A percentile compares a stretch with the other conserved stretches of the same genome.
phyloP scores from a whole-genome alignment of 1,139 yeast species.

The Pichia cactophila region DNA sequence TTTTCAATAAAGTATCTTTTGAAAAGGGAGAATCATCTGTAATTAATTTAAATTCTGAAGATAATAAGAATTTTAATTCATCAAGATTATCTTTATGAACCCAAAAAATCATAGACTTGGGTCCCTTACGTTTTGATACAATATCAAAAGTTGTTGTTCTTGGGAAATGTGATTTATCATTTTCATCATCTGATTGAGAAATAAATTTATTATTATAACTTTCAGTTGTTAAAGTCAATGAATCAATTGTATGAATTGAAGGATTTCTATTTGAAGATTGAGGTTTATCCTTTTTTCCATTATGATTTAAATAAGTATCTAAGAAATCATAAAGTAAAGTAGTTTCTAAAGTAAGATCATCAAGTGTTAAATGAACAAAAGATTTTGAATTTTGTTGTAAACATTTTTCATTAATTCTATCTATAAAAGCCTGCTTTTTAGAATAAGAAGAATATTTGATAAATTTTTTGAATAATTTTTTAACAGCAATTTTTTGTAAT shows the following conservation, averaged over 20 bases:
- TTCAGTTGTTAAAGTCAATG: slow-evolving; percentile 26
- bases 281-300: background rate
- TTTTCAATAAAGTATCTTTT: slow-evolving; percentile 18
- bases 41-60: slow-evolving; percentile 26
- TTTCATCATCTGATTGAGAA: slow-evolving; percentile 1
- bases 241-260: slow-evolving; percentile 31
- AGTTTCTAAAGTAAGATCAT: slow-evolving; percentile 56
- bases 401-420: slow-evolving; percentile 30
- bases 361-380: slow-evolving; percentile 58
- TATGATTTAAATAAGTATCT: slow-evolving; percentile 17
- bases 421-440: slow-evolving; percentile 34
- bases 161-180: slow-evolving; percentile 9
- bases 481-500: slow-evolving; percentile 73
- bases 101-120: slow-evolving; percentile 30
- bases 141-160: slow-evolving; percentile 30
- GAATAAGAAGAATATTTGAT: slow-evolving; percentile 48
- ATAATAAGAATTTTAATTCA: slow-evolving; percentile 35
- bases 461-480: slow-evolving; percentile 76
- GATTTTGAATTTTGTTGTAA: slow-evolving; percentile 40
- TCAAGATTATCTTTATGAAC: slow-evolving; percentile 38
- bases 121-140: slow-evolving; percentile 28
- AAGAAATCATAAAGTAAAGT: slow-evolving; percentile 51
- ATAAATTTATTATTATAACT: background rate
- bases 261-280: slow-evolving; percentile 7
- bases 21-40: slow-evolving; percentile 24